Evolutionary conservation across 1,139 yeast genomes (phyloP).

Genomic region (Hansenula lynferdii): DNA sequence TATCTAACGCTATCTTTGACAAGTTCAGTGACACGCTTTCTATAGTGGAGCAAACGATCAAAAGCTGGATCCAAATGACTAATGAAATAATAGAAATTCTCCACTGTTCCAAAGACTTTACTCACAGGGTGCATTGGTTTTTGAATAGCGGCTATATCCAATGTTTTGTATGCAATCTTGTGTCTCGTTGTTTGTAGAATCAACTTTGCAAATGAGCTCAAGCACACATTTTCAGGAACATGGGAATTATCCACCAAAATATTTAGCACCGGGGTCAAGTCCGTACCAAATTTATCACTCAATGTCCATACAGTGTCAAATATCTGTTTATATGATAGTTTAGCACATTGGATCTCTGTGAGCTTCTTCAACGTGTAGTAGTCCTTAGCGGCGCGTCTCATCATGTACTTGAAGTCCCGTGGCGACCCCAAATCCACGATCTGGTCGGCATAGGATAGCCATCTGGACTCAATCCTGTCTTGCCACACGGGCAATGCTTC

Average conservation of each 20-base stretch:
- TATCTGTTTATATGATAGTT: neutral
- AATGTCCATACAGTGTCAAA: neutral
- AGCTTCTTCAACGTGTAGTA: neutral
- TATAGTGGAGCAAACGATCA: slow-evolving; percentile 11
- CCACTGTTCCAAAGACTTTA: neutral
- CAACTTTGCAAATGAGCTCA: neutral
- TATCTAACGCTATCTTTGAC: neutral
- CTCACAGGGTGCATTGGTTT: neutral
- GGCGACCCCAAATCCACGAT: neutral
- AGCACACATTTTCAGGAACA: neutral
- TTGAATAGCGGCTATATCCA: neutral
- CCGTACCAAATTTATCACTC: neutral
- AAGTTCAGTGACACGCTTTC: slow-evolving; percentile 4
- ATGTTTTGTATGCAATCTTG: neutral
- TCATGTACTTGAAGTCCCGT: neutral
- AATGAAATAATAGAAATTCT: slow-evolving; percentile 7
- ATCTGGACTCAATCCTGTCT: neutral
- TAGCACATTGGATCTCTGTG: neutral
- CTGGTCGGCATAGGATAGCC: neutral
- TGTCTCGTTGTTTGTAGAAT: neutral
- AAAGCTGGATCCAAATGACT: slow-evolving; percentile 15
- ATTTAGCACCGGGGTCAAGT: neutral
- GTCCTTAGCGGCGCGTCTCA: neutral
- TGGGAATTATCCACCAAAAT: neutral
- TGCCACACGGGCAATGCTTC: neutral